Percentiles rank a stretch among this genome's conserved stretches.
phyloP scores from a whole-genome alignment of 2,329 filamentous ascomycete genomes.

The Talaromyces islandicus region DNA sequence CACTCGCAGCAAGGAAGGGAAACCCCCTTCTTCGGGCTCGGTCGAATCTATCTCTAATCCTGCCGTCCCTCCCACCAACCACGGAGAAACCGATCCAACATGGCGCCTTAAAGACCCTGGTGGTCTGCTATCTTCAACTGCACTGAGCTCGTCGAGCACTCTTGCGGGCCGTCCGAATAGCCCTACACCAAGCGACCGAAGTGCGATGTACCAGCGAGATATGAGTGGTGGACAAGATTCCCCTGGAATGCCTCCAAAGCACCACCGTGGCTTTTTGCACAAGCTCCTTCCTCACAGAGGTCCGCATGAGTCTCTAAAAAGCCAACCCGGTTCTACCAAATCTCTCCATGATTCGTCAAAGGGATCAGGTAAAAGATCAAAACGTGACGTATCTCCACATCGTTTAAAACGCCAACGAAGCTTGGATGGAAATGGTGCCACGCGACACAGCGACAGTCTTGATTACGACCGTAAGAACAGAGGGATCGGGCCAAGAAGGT shows the following conservation, averaged over 20 bases:
- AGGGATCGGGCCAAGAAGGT: slow-evolving; percentile 13
- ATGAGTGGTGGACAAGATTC: slow-evolving; percentile 26
- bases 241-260: slow-evolving; percentile 29
- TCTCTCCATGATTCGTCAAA: slow-evolving; percentile 22
- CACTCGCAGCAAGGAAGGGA: slow-evolving; percentile 55
- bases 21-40: slow-evolving; percentile 24
- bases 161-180: slow-evolving; percentile 64
- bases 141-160: slow-evolving; percentile 27
- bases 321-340: slow-evolving; percentile 25
- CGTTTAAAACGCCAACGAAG: slow-evolving; percentile 30
- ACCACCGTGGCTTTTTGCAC: slow-evolving; percentile 41
- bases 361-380: slow-evolving; percentile 19
- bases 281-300: slow-evolving; percentile 42
- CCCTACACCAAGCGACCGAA: slow-evolving; percentile 71
- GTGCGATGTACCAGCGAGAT: slow-evolving; percentile 48
- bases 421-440: slow-evolving; percentile 22
- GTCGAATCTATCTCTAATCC: slow-evolving; percentile 44
- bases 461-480: slow-evolving; percentile 33
- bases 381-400: slow-evolving; percentile 27
- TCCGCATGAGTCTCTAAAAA: slow-evolving; percentile 29
- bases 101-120: slow-evolving; percentile 46
- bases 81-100: slow-evolving; percentile 63
- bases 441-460: slow-evolving; percentile 20
- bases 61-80: slow-evolving; percentile 54
- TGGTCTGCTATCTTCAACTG: slow-evolving; percentile 12